Evolutionary conservation across 805 yeast species (phyloP).

Genomic region (Metschnikowia bowlesiae): DNA sequence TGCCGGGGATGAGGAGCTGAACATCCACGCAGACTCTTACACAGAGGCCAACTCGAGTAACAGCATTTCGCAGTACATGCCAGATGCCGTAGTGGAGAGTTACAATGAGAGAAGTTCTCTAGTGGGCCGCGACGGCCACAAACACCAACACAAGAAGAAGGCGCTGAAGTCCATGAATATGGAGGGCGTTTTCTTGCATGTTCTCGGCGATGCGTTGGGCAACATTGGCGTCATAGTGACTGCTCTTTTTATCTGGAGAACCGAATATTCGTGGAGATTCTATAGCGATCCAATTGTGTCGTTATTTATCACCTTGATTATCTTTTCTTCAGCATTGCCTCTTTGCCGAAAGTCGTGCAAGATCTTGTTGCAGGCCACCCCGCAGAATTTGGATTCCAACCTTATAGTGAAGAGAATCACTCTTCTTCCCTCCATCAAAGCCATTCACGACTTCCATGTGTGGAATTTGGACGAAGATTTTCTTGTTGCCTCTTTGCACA

Average conservation of each 20-base stretch:
- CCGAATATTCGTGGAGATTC: slow-evolving; percentile 82
- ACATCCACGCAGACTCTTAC: slow-evolving; percentile 7
- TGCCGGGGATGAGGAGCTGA: slow-evolving; percentile 15
- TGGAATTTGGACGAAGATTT: slow-evolving; percentile 92
- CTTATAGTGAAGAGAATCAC: slow-evolving; percentile 65
- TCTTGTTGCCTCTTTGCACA: slow-evolving; percentile 84
- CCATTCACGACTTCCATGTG: slow-evolving; percentile 92
- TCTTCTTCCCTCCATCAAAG: slow-evolving; percentile 65
- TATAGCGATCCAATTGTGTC: slow-evolving; percentile 86
- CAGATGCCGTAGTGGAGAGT: slow-evolving; percentile 43
- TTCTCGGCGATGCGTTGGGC: slow-evolving; percentile 93
- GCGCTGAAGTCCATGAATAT: slow-evolving; percentile 71
- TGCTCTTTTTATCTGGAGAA: slow-evolving; percentile 91
- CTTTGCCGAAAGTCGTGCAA: slow-evolving; percentile 81
- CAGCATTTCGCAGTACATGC: slow-evolving; percentile 37
- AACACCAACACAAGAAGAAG: slow-evolving; percentile 11
- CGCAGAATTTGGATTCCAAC: slow-evolving; percentile 74
- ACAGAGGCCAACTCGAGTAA: slow-evolving; percentile 21
- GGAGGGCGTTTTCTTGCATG: slow-evolving; percentile 96
- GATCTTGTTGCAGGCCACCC: slow-evolving; percentile 89
- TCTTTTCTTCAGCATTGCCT: slow-evolving; percentile 88
- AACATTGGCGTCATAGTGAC: slow-evolving; percentile 88
- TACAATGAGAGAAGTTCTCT: slow-evolving; percentile 37
- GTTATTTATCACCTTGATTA: slow-evolving; percentile 77
- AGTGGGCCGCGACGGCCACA: slow-evolving; percentile 17